These are phyloP conservation scores for Fraxinus sp. DNA, from an alignment of 305 asterid genomes.

Conservation along the genomic window DNA sequence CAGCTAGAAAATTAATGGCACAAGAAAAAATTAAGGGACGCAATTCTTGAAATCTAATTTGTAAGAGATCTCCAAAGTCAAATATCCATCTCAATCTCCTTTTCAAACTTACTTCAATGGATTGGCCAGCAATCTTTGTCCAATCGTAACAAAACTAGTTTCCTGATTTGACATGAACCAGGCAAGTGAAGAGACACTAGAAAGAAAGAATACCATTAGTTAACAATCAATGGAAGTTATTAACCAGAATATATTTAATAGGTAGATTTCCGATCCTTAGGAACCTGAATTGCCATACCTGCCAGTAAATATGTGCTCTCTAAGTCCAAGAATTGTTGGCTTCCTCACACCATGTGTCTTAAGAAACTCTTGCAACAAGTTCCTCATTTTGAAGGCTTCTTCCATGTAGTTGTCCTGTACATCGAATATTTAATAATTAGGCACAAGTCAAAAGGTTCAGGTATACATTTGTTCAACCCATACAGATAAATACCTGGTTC, in stretches of 20 bases:
- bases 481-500: slow-evolving; percentile 69
- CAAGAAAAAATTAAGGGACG: slow-evolving; percentile 5
- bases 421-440: slow-evolving; percentile 23
- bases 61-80: slow-evolving; percentile 20
- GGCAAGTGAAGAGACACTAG: slow-evolving; percentile 97
- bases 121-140: slow-evolving; percentile 91
- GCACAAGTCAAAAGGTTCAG: slow-evolving; percentile 12
- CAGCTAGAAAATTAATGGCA: slow-evolving; percentile 8
- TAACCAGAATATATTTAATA: slow-evolving; percentile 13
- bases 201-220: slow-evolving; percentile 25
- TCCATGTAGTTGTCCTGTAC: slow-evolving; percentile 94
- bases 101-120: slow-evolving; percentile 83
- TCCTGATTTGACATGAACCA: slow-evolving; percentile 99
- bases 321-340: slow-evolving; percentile 92
- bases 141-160: slow-evolving; percentile 94
- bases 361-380: slow-evolving; percentile 89
- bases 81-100: slow-evolving; percentile 2
- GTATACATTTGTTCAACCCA: slow-evolving; percentile 6
- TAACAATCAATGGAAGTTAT: slow-evolving; percentile 19
- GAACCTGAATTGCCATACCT: slow-evolving; percentile 50
- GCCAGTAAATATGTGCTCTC: slow-evolving; percentile 98
- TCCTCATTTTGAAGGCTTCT: slow-evolving; percentile 98
- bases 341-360: slow-evolving; percentile 80
- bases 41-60: slow-evolving; percentile 17
- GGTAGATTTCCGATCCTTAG: not conserved